These are phyloP conservation scores for Sedum album DNA, from an alignment of 164 flowering plant genomes.

Conservation along the genomic window DNA sequence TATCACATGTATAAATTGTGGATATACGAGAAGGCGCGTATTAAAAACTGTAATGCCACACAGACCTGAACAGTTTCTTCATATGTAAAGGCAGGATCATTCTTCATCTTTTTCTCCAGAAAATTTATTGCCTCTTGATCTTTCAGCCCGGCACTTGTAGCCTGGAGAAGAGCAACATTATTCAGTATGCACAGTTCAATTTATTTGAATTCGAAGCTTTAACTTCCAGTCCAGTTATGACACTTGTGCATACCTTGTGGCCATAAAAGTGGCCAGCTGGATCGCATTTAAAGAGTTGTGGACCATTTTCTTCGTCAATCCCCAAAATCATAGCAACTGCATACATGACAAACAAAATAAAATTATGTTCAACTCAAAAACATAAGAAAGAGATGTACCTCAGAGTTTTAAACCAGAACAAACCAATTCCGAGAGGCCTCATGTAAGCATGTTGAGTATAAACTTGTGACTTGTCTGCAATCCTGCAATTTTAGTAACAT, in stretches of 20 bases:
- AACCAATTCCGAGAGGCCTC: conserved; percentile 99
- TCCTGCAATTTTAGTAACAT: conserved; percentile 35
- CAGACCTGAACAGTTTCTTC: conserved; percentile 97
- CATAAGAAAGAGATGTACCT: not conserved
- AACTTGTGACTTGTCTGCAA: conserved; percentile 94
- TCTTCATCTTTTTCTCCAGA: conserved; percentile 97
- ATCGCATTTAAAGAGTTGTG: conserved; percentile 91
- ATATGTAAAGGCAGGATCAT: conserved; percentile 73
- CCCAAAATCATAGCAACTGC: conserved; percentile 93
- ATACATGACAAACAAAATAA: conserved; percentile 7
- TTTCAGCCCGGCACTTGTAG: conserved; percentile 92
- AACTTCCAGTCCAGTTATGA: not conserved
- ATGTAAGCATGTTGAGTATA: conserved; percentile 98
- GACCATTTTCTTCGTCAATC: conserved; percentile 86
- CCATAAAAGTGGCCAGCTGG: conserved; percentile 99
- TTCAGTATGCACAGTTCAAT: not conserved
- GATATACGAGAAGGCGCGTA: not conserved
- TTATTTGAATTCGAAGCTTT: not conserved
- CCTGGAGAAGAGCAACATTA: conserved; percentile 27
- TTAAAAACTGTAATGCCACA: not conserved
- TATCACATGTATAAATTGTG: not conserved
- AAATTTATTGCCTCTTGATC: conserved; percentile 97
- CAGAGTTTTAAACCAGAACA: conserved; percentile 14
- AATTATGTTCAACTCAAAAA: not conserved
- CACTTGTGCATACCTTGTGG: conserved; percentile 64